Evolutionary conservation across 352 stramenopile species (phyloP).

Genomic region (Blastocystis sp.): DNA sequence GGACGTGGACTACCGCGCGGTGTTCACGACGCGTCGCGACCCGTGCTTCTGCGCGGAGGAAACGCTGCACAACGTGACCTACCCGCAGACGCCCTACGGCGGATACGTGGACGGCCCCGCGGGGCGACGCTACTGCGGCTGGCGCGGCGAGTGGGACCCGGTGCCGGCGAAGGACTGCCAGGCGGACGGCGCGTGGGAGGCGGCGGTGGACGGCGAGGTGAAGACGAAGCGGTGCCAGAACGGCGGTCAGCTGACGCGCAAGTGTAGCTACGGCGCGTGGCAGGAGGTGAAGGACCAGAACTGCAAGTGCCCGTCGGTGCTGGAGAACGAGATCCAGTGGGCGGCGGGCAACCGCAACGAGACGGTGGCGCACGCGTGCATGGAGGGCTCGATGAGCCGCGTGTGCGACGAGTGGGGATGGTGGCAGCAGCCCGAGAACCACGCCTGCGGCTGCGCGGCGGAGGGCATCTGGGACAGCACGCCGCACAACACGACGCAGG

Average conservation of each 20-base stretch:
- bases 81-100: slow-evolving; percentile 1
- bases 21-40: background rate
- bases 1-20: background rate
- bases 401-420: background rate
- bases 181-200: background rate
- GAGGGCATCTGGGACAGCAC: slow-evolving; percentile 1
- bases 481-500: slow-evolving; percentile 12
- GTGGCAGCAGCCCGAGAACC: background rate
- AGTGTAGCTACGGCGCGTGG: background rate
- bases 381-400: background rate
- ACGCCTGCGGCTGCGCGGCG: background rate
- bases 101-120: background rate
- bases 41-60: background rate
- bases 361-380: background rate
- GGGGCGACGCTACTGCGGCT: background rate
- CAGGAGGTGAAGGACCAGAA: slow-evolving; percentile 18
- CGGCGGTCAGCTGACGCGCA: background rate
- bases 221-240: slow-evolving; percentile 5
- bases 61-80: background rate
- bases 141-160: slow-evolving; percentile 3
- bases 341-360: slow-evolving; percentile 13
- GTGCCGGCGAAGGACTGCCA: background rate
- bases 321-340: background rate
- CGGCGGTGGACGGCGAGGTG: background rate
- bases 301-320: background rate